These are phyloP conservation scores for Phytophthora multivora DNA, from an alignment of 352 stramenopile genomes.

Conservation along the genomic window DNA sequence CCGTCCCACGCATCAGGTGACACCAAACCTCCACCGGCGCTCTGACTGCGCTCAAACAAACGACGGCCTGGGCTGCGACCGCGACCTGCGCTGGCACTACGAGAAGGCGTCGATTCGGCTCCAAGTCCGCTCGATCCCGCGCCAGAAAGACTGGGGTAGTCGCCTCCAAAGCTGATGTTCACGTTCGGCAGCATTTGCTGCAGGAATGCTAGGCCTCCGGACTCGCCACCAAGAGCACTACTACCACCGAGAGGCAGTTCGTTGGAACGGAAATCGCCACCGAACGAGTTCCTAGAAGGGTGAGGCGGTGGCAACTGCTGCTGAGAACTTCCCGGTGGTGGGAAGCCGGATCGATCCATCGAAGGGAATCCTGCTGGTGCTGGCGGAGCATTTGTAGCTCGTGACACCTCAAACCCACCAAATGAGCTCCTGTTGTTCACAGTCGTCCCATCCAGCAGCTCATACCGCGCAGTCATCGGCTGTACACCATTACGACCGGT, in stretches of 20 bases:
- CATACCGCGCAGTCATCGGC: conserved; percentile 24
- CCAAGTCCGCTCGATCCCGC: conserved; percentile 12
- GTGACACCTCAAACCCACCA: conserved; percentile 25
- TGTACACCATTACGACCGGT: conserved; percentile 11
- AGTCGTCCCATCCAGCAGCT: conserved; percentile 39
- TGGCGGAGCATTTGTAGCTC: conserved; percentile 9
- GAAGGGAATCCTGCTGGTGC: conserved; percentile 38
- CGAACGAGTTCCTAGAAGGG: conserved; percentile 36
- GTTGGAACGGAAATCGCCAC: conserved; percentile 32
- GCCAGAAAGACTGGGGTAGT: conserved; percentile 46
- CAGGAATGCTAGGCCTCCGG: conserved; percentile 69
- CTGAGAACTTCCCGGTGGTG: conserved; percentile 41
- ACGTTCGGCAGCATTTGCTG: conserved; percentile 90
- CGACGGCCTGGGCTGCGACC: conserved; percentile 30
- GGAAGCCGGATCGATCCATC: conserved; percentile 45
- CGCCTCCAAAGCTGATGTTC: conserved; percentile 86
- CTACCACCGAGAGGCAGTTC: conserved; percentile 24
- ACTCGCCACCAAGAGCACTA: conserved; percentile 10
- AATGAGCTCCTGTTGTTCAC: conserved; percentile 37
- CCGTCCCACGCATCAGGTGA: conserved; percentile 36
- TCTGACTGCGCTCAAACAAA: conserved; percentile 47
- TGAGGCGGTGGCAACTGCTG: conserved; percentile 30
- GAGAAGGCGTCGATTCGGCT: conserved; percentile 5
- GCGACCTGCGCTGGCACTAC: conserved; percentile 17
- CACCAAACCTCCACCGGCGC: conserved; percentile 20